phyloP scores from a whole-genome alignment of 2,329 filamentous ascomycete species.

The Paecilomyces niveus region DNA sequence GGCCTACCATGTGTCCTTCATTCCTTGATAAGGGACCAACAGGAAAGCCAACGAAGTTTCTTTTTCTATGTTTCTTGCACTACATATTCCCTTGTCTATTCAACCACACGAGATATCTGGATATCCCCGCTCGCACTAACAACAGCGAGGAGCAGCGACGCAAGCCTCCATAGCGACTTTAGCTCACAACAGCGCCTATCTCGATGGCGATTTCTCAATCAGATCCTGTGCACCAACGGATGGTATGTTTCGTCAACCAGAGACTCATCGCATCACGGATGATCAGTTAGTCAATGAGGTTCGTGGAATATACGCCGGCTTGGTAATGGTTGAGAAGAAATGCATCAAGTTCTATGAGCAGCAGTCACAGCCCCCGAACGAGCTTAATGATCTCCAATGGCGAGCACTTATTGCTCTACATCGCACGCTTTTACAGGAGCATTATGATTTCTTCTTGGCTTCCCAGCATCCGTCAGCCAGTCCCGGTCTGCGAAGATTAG shows the following conservation, averaged over 20 bases:
- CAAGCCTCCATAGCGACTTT: no score
- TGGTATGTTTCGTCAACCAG: conserved; percentile 49
- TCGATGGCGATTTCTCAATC: no score
- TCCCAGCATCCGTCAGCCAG: conserved; percentile 77
- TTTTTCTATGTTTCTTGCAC: no score
- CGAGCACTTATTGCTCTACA: conserved; percentile 77
- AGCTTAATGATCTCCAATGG: conserved; percentile 63
- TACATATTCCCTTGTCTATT: no score
- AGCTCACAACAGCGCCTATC: no score
- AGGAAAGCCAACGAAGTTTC: no score
- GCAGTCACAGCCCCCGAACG: conserved; percentile 48
- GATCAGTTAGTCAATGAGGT: conserved; percentile 76
- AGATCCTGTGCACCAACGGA: no score
- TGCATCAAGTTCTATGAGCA: conserved; percentile 75
- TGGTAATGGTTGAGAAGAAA: conserved; percentile 81
- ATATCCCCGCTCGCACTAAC: no score
- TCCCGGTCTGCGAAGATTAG: conserved; percentile 58
- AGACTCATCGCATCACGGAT: conserved; percentile 64
- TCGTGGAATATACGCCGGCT: conserved; percentile 56
- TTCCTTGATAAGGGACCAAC: no score
- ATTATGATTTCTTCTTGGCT: conserved; percentile 80
- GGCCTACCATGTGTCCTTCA: no score
- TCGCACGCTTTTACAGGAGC: conserved; percentile 70
- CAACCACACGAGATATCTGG: no score
- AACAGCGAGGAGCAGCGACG: no score